These are phyloP conservation scores for Phaeosphaeriaceae sp. DNA, from an alignment of 2,329 filamentous ascomycete species.

Conservation along the genomic window DNA sequence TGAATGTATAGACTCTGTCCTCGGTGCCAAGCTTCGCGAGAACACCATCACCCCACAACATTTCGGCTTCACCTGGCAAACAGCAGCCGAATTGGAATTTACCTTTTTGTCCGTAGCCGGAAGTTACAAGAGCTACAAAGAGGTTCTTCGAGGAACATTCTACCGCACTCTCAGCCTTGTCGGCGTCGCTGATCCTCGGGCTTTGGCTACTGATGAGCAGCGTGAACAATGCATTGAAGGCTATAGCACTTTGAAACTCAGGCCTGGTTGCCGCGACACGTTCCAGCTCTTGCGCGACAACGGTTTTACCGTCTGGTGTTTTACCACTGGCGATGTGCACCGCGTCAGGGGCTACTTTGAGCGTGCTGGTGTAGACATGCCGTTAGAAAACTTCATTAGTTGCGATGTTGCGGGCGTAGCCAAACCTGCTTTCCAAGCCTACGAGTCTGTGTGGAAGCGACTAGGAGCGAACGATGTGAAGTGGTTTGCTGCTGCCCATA, in stretches of 20 bases:
- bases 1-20: constrained; percentile 10
- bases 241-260: constrained; percentile 11
- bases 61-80: constrained; percentile 21
- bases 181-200: constrained; percentile 9
- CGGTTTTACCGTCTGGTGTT: constrained; percentile 16
- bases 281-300: constrained; percentile 13
- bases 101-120: constrained; percentile 17
- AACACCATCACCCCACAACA: constrained; percentile 10
- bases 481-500: constrained; percentile 66
- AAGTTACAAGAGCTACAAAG: constrained; percentile 15
- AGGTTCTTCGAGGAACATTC: constrained; percentile 13
- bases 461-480: constrained; percentile 51
- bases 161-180: constrained; percentile 16
- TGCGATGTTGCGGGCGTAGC: constrained; percentile 58
- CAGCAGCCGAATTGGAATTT: constrained; percentile 20
- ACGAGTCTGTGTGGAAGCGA: constrained; percentile 51
- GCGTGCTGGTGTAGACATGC: constrained; percentile 57
- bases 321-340: constrained; percentile 15
- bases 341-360: constrained; percentile 60
- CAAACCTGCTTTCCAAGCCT: constrained; percentile 59
- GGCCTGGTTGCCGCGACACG: constrained; percentile 6
- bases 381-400: constrained; percentile 58
- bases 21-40: constrained; percentile 12
- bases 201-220: constrained; percentile 8
- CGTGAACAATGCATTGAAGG: constrained; percentile 15